These are phyloP conservation scores for Fusarium transvaalense DNA, from an alignment of 2,329 filamentous ascomycete species.

Conservation along the genomic window DNA sequence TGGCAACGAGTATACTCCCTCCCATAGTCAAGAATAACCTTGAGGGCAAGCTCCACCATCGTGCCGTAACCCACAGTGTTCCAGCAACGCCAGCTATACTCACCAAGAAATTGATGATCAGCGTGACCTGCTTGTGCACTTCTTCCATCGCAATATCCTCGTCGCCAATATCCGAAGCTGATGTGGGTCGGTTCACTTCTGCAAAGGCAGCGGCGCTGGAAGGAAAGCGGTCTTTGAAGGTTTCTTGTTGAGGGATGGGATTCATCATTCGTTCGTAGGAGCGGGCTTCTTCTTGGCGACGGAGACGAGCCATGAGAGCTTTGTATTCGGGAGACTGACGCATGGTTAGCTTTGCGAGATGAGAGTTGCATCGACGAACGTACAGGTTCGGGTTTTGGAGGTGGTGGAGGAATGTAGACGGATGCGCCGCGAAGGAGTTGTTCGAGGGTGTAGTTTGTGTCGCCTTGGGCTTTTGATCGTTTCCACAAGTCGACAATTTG, in stretches of 20 bases:
- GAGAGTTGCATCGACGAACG: slow-evolving; percentile 52
- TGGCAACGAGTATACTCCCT: slow-evolving; percentile 75
- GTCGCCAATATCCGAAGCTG: slow-evolving; percentile 62
- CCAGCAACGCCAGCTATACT: slow-evolving; percentile 84
- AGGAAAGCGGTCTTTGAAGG: slow-evolving; percentile 71
- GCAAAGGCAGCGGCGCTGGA: slow-evolving; percentile 67
- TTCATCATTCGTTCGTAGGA: slow-evolving; percentile 86
- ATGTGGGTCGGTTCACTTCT: slow-evolving; percentile 63
- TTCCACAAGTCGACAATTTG: slow-evolving; percentile 75
- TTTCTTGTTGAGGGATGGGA: slow-evolving; percentile 66
- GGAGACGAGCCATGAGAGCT: slow-evolving; percentile 86
- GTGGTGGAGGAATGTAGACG: slow-evolving; percentile 83
- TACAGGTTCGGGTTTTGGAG: slow-evolving; percentile 82
- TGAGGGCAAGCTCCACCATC: slow-evolving; percentile 80
- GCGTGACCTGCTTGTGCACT: slow-evolving; percentile 81
- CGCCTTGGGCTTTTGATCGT: slow-evolving; percentile 56
- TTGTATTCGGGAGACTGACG: slow-evolving; percentile 82
- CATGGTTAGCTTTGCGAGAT: neutral
- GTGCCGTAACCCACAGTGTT: slow-evolving; percentile 81
- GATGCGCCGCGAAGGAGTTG: slow-evolving; percentile 76
- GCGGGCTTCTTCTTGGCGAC: slow-evolving; percentile 83
- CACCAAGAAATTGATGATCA: slow-evolving; percentile 91
- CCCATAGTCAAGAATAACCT: slow-evolving; percentile 78
- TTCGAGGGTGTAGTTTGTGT: slow-evolving; percentile 69
- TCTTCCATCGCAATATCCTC: slow-evolving; percentile 79